Evolutionary conservation across 2,329 filamentous ascomycete species (phyloP).

Genomic region (Sclerotinia sclerotiorum): DNA sequence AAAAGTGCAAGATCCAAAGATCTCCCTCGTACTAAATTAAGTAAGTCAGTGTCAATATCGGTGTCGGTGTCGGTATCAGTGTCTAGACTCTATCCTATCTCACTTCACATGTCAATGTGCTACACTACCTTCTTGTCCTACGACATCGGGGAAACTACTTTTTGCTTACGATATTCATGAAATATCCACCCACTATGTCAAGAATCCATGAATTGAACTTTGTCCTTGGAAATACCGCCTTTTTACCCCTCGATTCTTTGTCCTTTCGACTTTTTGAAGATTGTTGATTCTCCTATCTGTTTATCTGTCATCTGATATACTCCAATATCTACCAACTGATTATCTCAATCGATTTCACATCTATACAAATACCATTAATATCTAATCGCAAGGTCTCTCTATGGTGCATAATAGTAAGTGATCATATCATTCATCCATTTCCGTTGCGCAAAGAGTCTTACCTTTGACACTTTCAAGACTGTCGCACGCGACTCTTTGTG

Average conservation of each 20-base stretch:
- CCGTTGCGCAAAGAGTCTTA: conserved; percentile 13
- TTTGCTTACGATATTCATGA: background rate
- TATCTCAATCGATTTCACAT: background rate
- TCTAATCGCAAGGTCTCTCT: background rate
- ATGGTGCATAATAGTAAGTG: conserved; percentile 8
- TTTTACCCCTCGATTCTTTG: background rate
- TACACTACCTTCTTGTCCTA: background rate
- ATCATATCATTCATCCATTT: conserved; percentile 6
- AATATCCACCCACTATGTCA: background rate
- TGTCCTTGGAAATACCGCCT: background rate
- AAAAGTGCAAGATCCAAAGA: background rate
- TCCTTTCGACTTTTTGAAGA: too few species aligned
- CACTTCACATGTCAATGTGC: background rate
- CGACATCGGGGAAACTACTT: background rate
- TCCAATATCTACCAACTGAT: background rate
- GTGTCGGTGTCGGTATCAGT: background rate
- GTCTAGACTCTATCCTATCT: background rate
- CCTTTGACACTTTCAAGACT: background rate
- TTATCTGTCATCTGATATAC: too few species aligned
- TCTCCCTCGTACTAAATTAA: background rate
- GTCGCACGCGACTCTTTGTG: conserved; percentile 15
- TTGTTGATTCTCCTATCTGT: background rate
- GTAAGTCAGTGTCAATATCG: background rate
- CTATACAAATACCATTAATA: background rate
- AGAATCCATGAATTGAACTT: background rate